A percentile compares a stretch with the other conserved stretches of the same genome.
phyloP scores from a whole-genome alignment of 805 yeast genomes.

The Schizosaccharomyces japonicus region DNA sequence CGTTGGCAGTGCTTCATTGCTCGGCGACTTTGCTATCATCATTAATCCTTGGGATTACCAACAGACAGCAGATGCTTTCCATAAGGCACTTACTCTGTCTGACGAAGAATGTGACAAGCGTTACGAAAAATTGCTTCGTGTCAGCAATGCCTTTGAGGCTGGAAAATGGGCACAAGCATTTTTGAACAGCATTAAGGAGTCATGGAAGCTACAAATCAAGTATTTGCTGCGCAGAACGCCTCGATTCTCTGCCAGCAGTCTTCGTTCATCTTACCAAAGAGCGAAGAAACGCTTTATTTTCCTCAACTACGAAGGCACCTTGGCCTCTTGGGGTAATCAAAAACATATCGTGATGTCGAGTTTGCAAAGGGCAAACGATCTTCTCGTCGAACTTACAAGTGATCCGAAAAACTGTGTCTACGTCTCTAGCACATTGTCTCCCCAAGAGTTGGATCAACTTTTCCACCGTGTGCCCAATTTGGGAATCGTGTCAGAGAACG shows the following conservation, averaged over 20 bases:
- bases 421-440: conserved; percentile 40
- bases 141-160: conserved; percentile 45
- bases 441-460: conserved; percentile 39
- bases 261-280: background rate
- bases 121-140: conserved; percentile 38
- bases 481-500: conserved; percentile 78
- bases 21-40: conserved; percentile 42
- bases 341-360: conserved; percentile 7
- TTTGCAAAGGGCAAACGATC: conserved; percentile 31
- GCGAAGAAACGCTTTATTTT: conserved; percentile 25
- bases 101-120: conserved; percentile 30
- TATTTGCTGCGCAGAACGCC: background rate
- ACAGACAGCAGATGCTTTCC: conserved; percentile 37
- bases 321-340: conserved; percentile 8
- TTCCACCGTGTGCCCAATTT: conserved; percentile 44
- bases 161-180: conserved; percentile 47
- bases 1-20: conserved; percentile 73
- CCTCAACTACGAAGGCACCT: conserved; percentile 26
- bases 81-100: conserved; percentile 41
- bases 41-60: conserved; percentile 81
- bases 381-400: conserved; percentile 33
- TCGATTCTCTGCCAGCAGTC: background rate
- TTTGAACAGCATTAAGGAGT: conserved; percentile 26
- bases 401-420: conserved; percentile 46
- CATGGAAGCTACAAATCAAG: conserved; percentile 25